A percentile compares a stretch with the other conserved stretches of the same genome.
Conservation (phyloP, 1,284 basidiomycete species). For the Microbotryum violaceum region DNA sequence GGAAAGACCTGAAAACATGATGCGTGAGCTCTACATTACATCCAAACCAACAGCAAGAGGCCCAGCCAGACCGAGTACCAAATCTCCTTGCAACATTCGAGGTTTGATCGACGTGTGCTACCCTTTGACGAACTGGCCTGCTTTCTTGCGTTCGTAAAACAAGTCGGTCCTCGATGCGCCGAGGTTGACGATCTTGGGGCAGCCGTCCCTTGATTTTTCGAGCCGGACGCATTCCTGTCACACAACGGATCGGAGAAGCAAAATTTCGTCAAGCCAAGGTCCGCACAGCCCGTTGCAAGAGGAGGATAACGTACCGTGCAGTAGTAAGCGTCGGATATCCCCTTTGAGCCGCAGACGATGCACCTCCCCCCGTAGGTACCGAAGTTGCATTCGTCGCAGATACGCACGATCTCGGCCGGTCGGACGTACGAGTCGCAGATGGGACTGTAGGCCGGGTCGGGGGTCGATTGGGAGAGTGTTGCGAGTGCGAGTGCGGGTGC, state of each 20-base stretch:
- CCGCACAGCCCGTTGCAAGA: neutral
- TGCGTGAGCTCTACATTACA: no score
- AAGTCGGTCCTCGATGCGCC: constrained; percentile 73
- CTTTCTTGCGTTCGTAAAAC: constrained; percentile 64
- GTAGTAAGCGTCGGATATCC: constrained; percentile 95
- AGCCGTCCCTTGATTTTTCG: constrained; percentile 96
- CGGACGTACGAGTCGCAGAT: constrained; percentile 99
- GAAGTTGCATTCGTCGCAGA: constrained; percentile 98
- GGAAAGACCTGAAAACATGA: no score
- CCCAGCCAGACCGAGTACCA: no score
- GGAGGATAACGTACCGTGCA: constrained; percentile 57
- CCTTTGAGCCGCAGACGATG: constrained; percentile 91
- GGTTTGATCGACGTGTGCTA: neutral
- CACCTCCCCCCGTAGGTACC: constrained; percentile 94
- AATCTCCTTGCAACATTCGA: no score
- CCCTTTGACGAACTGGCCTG: constrained; percentile 24
- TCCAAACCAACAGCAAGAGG: no score
- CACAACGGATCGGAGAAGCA: neutral
- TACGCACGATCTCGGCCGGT: constrained; percentile 92
- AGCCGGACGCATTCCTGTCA: constrained; percentile 65
- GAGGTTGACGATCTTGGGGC: constrained; percentile 96
- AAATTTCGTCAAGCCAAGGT: neutral
- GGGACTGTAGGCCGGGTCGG: constrained; percentile 54
- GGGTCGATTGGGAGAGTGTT: no score
- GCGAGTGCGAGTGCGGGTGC: no score